Percentiles rank a stretch among this genome's conserved stretches.
These are phyloP conservation scores for Colletotrichum neosansevieriae DNA, from an alignment of 2,329 filamentous ascomycete genomes.

Conservation along the genomic window DNA sequence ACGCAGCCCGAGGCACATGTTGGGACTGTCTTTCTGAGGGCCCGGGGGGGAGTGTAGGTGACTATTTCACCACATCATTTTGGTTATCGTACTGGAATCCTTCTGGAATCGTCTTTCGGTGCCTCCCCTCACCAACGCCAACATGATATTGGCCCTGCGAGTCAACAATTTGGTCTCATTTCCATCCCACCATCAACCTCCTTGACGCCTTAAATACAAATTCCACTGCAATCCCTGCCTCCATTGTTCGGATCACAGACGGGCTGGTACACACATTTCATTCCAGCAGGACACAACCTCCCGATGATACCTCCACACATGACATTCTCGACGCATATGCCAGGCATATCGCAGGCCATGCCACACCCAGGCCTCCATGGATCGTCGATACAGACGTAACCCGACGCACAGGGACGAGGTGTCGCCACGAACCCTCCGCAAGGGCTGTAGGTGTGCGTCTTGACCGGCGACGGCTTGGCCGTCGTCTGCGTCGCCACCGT, in stretches of 20 bases:
- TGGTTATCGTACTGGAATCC: too few relatives aligned
- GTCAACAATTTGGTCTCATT: background rate
- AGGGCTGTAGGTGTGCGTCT: slow-evolving; percentile 43
- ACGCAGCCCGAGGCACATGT: too few relatives aligned
- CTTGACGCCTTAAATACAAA: slow-evolving; percentile 45
- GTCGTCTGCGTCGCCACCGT: slow-evolving; percentile 14
- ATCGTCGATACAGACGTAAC: slow-evolving; percentile 49
- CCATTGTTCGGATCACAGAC: slow-evolving; percentile 46
- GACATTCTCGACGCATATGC: slow-evolving; percentile 47
- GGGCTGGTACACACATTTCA: slow-evolving; percentile 48
- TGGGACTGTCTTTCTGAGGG: too few relatives aligned
- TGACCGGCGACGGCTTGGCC: slow-evolving; percentile 4
- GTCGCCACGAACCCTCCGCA: slow-evolving; percentile 49
- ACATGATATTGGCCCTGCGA: too few relatives aligned
- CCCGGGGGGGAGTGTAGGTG: too few relatives aligned
- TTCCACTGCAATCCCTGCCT: slow-evolving; percentile 48
- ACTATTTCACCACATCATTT: too few relatives aligned
- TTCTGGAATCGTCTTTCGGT: too few relatives aligned
- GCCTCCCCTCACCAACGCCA: too few relatives aligned
- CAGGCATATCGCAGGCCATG: slow-evolving; percentile 50
- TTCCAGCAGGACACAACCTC: slow-evolving; percentile 42
- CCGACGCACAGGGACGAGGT: slow-evolving; percentile 45
- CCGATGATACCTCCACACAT: slow-evolving; percentile 47
- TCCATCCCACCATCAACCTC: accelerated
- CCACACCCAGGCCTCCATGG: slow-evolving; percentile 49